Evolutionary conservation across 345 rosid genomes (phyloP), one percentile per base, ranked within the genome.

Genomic region (Psidium friedrichsthalianum): DNA sequence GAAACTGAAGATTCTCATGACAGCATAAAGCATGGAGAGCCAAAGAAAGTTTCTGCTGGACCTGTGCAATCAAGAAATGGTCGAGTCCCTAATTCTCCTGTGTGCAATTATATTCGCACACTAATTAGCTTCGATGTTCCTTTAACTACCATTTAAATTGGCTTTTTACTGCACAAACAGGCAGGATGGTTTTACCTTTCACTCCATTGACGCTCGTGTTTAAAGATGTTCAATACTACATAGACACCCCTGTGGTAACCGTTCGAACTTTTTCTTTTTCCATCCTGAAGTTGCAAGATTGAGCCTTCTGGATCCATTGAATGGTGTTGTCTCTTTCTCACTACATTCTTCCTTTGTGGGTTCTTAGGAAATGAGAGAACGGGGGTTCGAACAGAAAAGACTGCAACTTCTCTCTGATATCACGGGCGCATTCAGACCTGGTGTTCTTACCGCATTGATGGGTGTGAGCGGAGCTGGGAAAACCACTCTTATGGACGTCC

Each of bases 401-500:
- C 86, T 94, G 32, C 95, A 88, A 74, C 94, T 96, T 56, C 96
- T 96, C 86, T 87, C 92, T 61, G 91, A 91, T 36, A 88, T 95
- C 44, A 93, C 93, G 0, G 98, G 98, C 51, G 91, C 92, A 40
- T 94, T 95, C 86, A 91, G 94, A 76, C 98, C 99, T 9, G 98
- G 98, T 5, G 89, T 95, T 88, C 93, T 96, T 42, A 94, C 98
- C 11, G 96, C 98, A 64, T 84, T 96, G 87, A 96, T 96, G 98
- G 96, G 99, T 47, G 93, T 93, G 40, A 95, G 95, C 61, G 99
- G 99, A 84, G 99, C 99, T 22, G 98, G 98, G 15, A 96, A 96
- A 86, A 94, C 98, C 16, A 96, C 98, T 56, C 92, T 96, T 36
- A 90, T 96, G 54, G 98, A 96, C 86, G 98, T 94, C 88, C 95